Base-by-base conservation (phyloP, 1,284 basidiomycete genomes). In the Trichosporon coremiiforme region DNA sequence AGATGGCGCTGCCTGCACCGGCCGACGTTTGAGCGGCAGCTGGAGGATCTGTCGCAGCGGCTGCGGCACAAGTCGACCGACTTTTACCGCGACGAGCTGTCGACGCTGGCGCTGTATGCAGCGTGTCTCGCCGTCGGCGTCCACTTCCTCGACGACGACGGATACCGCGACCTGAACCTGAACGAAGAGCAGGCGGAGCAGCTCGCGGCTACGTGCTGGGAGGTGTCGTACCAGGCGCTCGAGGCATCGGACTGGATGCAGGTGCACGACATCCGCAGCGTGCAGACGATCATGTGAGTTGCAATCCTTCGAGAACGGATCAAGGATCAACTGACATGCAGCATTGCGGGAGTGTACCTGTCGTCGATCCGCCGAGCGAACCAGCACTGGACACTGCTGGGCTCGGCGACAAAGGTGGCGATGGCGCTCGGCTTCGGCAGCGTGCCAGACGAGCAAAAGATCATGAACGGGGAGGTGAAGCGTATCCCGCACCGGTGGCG, bases 221-320 rank as follows among this genome's bases (percentile, higher is more conserved):
- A 74, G 2, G 68, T 75, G 36, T 72, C 72, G 47, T 74, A 73
- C 64, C 64, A 70, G 36, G 74, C 75, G 0, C 65, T 76, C 66
- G 75, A 74, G 47, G 74, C 73, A 20, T 71, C 69, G 36, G 75
- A 76, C 47, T 76, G 75, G 75, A 75, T 76, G 74, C 75, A 76
- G 66, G 70, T 74, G 31, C 75, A 76, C 69, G 70, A 71, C n/a
- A 73, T 76, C 12, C 70, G 71, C 13, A 68, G 68, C 22, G 66
- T 71, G 35, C 75, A 76, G 67, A 69, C 75, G 0, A 71, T 76
- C 38, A 74, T 76, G 74, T 75, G 67, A 69, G 72, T 65, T 17
- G 6, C 22, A n/a, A n/a, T n/a, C n/a, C n/a, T n/a, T n/a, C n/a
- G n/a, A n/a, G n/a, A n/a, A 0, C 2, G 4, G 12, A 2, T 0